Evolutionary conservation across 495 filamentous ascomycete species (phyloP).

Genomic region (Friedmanniomyces endolithicus): DNA sequence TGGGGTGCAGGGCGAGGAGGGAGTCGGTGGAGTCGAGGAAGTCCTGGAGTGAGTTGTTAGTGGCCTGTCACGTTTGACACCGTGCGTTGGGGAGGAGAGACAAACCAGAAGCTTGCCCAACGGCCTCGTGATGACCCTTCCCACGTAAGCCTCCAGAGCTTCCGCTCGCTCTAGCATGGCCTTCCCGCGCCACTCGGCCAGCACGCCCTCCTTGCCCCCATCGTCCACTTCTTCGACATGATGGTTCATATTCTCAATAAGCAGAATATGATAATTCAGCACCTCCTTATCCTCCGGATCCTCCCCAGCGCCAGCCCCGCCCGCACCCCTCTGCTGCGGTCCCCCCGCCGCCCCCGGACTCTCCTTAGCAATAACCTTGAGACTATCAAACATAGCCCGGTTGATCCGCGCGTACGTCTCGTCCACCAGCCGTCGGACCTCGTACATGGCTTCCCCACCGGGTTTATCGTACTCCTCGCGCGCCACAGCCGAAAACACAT

Average conservation of each 20-base stretch:
- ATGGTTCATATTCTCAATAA: conserved; percentile 98
- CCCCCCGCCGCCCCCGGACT: conserved; percentile 48
- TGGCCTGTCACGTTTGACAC: background rate
- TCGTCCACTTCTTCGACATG: conserved; percentile 82
- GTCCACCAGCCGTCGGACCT: conserved; percentile 64
- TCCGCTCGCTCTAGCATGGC: conserved; percentile 72
- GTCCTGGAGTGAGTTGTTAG: conserved; percentile 41
- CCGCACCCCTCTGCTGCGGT: conserved; percentile 5
- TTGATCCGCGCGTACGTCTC: conserved; percentile 80
- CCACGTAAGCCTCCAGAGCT: conserved; percentile 76
- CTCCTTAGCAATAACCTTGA: conserved; percentile 92
- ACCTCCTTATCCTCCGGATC: conserved; percentile 88
- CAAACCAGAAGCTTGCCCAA: conserved; percentile 58
- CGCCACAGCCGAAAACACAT: conserved; percentile 49
- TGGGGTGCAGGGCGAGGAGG: conserved; percentile 38
- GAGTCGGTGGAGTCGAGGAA: conserved; percentile 74
- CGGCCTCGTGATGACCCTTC: conserved; percentile 75
- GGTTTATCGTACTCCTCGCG: conserved; percentile 41
- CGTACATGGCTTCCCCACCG: conserved; percentile 17
- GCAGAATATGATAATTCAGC: conserved; percentile 87
- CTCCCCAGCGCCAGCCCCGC: conserved; percentile 23
- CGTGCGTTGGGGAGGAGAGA: background rate
- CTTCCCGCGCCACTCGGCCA: conserved; percentile 67
- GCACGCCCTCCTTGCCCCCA: conserved; percentile 46
- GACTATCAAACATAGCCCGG: conserved; percentile 90